Percentiles rank a stretch among this genome's conserved stretches.
Conservation (phyloP, 78 protist species). For the Speleostelium caveatum region DNA sequence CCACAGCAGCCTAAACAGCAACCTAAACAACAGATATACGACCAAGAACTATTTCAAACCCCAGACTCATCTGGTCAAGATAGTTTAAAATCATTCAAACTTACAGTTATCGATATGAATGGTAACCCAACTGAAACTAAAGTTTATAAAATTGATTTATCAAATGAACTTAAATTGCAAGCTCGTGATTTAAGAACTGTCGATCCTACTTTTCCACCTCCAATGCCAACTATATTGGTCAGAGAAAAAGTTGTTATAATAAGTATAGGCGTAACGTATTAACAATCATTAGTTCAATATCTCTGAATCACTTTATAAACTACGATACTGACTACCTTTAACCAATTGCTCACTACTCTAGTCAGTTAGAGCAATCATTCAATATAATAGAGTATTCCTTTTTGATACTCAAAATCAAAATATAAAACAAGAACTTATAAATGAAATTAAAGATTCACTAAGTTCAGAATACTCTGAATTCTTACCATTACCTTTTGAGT, state of each 20-base stretch:
- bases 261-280: conserved; percentile 37
- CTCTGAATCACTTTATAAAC: neutral
- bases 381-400: conserved; percentile 29
- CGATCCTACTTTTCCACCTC: conserved; percentile 61
- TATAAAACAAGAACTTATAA: conserved; percentile 1
- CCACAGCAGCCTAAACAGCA: no score
- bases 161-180: conserved; percentile 52
- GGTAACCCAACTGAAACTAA: conserved; percentile 31
- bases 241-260: conserved; percentile 63
- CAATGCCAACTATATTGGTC: conserved; percentile 64
- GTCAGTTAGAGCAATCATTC: conserved; percentile 56
- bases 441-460: conserved; percentile 18
- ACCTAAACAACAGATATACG: no score
- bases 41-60: no score
- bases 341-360: neutral
- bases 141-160: conserved; percentile 27
- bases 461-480: conserved; percentile 11
- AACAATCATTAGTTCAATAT: neutral
- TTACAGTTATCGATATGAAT: conserved; percentile 10
- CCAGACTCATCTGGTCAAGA: no score
- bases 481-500: conserved; percentile 61
- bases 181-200: conserved; percentile 67
- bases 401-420: conserved; percentile 38
- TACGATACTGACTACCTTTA: neutral
- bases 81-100: conserved; percentile 36